Conservation (phyloP, 495 filamentous ascomycete species). For the Elasticomyces elasticus region DNA sequence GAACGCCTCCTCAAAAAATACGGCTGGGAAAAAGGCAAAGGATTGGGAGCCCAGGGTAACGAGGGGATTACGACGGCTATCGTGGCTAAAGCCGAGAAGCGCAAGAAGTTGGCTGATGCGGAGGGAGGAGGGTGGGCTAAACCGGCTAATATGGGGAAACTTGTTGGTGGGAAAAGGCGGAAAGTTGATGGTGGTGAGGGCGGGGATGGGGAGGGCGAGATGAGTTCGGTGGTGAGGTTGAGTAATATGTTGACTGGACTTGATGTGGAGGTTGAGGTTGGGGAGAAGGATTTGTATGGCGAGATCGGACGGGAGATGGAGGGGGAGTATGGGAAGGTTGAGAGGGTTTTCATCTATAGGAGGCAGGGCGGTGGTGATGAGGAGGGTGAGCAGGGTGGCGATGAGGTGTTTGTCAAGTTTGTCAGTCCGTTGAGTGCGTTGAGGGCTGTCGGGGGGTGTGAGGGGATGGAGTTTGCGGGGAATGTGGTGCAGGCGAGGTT, state of each 20-base stretch:
- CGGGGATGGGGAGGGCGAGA: slow-evolving; percentile 37
- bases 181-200: slow-evolving; percentile 38
- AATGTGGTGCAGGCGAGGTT: slow-evolving; percentile 69
- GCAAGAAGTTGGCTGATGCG: slow-evolving; percentile 60
- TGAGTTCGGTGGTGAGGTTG: slow-evolving; percentile 59
- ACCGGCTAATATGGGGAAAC: slow-evolving; percentile 61
- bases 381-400: too few relatives aligned
- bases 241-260: slow-evolving; percentile 75
- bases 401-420: slow-evolving; percentile 85
- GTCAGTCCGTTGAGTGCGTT: slow-evolving; percentile 68
- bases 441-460: slow-evolving; percentile 79
- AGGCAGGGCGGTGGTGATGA: slow-evolving; percentile 38
- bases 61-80: slow-evolving; percentile 76
- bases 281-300: slow-evolving; percentile 63
- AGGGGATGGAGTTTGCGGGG: slow-evolving; percentile 77
- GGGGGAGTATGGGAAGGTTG: slow-evolving; percentile 80
- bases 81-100: slow-evolving; percentile 71
- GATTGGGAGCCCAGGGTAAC: slow-evolving; percentile 62
- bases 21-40: slow-evolving; percentile 81
- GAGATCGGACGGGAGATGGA: slow-evolving; percentile 86
- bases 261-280: slow-evolving; percentile 59
- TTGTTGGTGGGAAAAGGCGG: slow-evolving; percentile 58
- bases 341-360: slow-evolving; percentile 70
- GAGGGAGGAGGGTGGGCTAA: slow-evolving; percentile 70
- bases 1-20: slow-evolving; percentile 81